Conservation (phyloP, 2,329 filamentous ascomycete genomes). For the Thelonectria olida region DNA sequence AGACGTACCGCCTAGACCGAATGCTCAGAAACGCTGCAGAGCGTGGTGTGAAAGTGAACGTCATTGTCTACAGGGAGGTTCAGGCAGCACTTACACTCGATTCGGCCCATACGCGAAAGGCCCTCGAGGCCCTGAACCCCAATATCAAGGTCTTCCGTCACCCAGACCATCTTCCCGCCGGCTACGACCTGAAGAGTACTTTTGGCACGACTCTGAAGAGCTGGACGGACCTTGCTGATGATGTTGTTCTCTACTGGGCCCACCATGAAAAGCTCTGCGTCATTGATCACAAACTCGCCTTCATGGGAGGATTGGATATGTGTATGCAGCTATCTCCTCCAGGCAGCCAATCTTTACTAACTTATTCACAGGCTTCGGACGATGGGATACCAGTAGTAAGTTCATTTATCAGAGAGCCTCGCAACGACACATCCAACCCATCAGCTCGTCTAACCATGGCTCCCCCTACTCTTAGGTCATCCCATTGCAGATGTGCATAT, state of each 20-base stretch:
- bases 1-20: slow-evolving; percentile 84
- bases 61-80: slow-evolving; percentile 95
- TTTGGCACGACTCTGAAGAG: slow-evolving; percentile 69
- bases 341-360: slow-evolving; percentile 30
- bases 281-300: slow-evolving; percentile 80
- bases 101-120: slow-evolving; percentile 79
- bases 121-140: slow-evolving; percentile 77
- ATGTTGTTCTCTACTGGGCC: slow-evolving; percentile 88
- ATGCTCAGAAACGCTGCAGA: slow-evolving; percentile 85
- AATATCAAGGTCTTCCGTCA: slow-evolving; percentile 92
- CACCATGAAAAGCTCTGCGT: slow-evolving; percentile 93
- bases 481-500: slow-evolving; percentile 87
- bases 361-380: slow-evolving; percentile 70
- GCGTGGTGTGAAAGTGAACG: slow-evolving; percentile 82
- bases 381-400: slow-evolving; percentile 84
- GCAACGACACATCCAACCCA: background rate
- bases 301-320: slow-evolving; percentile 92
- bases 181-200: slow-evolving; percentile 72
- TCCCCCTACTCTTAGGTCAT: slow-evolving; percentile 57
- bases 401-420: background rate
- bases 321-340: slow-evolving; percentile 55
- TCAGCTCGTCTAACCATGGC: background rate
- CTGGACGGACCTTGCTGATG: slow-evolving; percentile 62
- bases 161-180: slow-evolving; percentile 85
- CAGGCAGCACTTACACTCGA: slow-evolving; percentile 76